Percentiles rank a stretch among this genome's conserved stretches.
Evolutionary conservation across 306 rosid genomes (phyloP).

Genomic region (Benincasa hispida): DNA sequence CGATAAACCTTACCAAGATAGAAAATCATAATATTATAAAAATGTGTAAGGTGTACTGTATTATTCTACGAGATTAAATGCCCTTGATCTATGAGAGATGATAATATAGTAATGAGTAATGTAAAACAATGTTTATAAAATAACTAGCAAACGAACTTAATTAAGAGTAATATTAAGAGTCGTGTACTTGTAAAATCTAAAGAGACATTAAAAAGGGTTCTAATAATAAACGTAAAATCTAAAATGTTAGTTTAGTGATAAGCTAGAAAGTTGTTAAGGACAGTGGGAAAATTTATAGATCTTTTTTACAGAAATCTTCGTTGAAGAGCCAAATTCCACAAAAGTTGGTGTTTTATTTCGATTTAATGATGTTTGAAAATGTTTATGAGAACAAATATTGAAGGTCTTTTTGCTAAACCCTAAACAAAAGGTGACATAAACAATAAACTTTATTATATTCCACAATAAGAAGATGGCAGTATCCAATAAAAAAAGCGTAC

Average conservation of each 20-base stretch:
- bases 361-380: background rate
- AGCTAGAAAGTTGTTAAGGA: background rate
- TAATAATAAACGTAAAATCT: background rate
- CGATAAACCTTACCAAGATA: too few relatives aligned
- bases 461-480: background rate
- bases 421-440: background rate
- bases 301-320: background rate
- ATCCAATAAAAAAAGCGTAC: background rate
- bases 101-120: too few relatives aligned
- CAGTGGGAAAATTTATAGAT: background rate
- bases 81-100: too few relatives aligned
- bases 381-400: background rate
- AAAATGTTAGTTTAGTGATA: background rate
- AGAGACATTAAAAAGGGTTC: too few relatives aligned
- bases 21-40: too few relatives aligned
- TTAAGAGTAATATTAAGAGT: too few relatives aligned
- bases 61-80: too few relatives aligned
- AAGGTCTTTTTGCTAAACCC: background rate
- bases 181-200: too few relatives aligned
- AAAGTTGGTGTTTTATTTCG: background rate
- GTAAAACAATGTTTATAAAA: too few relatives aligned
- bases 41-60: too few relatives aligned
- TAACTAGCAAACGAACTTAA: too few relatives aligned
- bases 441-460: background rate
- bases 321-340: background rate